A percentile compares a stretch with the other conserved stretches of the same genome.
Conservation (phyloP, 306 rosid species). For the Vicia sativa region DNA sequence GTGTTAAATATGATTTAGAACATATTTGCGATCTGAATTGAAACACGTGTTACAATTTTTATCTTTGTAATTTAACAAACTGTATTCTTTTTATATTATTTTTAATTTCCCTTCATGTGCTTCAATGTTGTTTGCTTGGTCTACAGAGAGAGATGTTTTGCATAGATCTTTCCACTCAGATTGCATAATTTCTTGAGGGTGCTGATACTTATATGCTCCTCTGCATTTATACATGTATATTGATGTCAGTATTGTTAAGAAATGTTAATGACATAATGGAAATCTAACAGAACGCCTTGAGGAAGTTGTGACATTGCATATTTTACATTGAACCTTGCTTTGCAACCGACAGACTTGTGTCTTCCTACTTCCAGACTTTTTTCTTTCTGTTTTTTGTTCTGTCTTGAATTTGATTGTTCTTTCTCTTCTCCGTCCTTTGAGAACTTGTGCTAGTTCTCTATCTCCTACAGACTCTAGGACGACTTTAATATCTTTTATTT, state of each 20-base stretch:
- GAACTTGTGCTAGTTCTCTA: too few relatives aligned
- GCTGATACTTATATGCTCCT: neutral
- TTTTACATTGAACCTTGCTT: neutral
- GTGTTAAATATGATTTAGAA: constrained; percentile 1
- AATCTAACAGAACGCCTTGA: neutral
- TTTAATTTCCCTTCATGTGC: constrained; percentile 3
- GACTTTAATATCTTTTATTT: too few relatives aligned
- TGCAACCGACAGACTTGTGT: neutral
- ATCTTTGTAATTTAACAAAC: too few relatives aligned
- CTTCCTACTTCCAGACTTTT: neutral
- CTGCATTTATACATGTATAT: constrained; percentile 15
- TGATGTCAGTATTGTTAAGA: neutral
- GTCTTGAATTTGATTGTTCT: neutral
- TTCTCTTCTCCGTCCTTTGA: neutral
- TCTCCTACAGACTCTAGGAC: too few relatives aligned
- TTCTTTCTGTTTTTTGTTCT: neutral
- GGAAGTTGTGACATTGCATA: neutral
- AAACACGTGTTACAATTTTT: neutral
- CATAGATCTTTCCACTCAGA: constrained; percentile 15
- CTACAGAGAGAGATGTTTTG: neutral
- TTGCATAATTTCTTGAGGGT: constrained; percentile 3
- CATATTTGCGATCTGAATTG: neutral
- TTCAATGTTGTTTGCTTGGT: constrained; percentile 7
- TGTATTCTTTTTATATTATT: neutral
- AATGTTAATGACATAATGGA: too few relatives aligned